Evolutionary conservation across 2,329 filamentous ascomycete species (phyloP), one percentile per base, ranked within the genome.

Genomic region (Epichloe coenophiala): DNA sequence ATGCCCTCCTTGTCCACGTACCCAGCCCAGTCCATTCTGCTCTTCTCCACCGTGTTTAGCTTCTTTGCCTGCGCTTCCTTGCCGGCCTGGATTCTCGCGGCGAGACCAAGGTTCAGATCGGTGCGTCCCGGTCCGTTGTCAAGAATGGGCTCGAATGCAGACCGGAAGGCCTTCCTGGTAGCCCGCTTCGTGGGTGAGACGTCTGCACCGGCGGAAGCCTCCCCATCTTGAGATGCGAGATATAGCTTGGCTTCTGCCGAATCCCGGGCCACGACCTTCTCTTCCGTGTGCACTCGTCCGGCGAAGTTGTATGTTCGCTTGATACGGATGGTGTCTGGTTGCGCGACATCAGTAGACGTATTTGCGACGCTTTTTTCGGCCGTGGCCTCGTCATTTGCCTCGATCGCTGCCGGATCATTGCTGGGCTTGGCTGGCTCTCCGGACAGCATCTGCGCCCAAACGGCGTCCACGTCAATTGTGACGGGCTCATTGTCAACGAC

Each of bases 221-320:
- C 59, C 1, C 66, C 58, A 33, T 66, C 68, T 49, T 73, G 67
- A 0, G 76, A 76, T 2, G 76, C 76, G 13, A 84, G 72, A 56
- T 80, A 83, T 11, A 84, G 71, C 55, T 75, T 78, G 42, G 80
- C 82, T 61, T 85, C 82, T 49, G 81, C 81, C 0, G 81, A 84
- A 59, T 79, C 73, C 43, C 77, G 73, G 3, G 78, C 69, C 1
- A 88, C 81, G 11, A 82, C 68, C 62, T 86, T 87, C 61, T 86
- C 81, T 59, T 88, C 84, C 0, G 76, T 84, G 58, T 85, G 80
- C 12, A 83, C 73, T 59, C 84, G 79, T 33, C 84, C 85, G 37
- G 84, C 85, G 58, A 88, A 88, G 58, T 83, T 84, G 66, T 86
- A 88, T 13, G 78, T 83, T 33, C 83, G 80, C 58, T 81, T 84